Base-by-base conservation (phyloP, 164 flowering plant species). In the Houttuynia cordata region DNA sequence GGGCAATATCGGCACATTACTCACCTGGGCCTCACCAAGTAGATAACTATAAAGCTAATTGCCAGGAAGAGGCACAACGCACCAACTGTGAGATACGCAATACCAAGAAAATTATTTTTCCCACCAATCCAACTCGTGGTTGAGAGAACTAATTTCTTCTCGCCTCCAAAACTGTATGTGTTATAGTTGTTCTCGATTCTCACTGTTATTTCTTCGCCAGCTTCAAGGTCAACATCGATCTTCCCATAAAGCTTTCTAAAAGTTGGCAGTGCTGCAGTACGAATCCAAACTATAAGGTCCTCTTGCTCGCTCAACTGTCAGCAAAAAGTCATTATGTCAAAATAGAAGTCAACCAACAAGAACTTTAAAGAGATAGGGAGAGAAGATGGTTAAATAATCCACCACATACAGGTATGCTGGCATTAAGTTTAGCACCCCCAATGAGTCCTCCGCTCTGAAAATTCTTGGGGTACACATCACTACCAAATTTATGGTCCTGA, bases 251-350 rank as follows among this genome's bases (percentile, higher is more conserved):
- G 80, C 68, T 90, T 90, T 64, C 97, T 78, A 72, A 90, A 90
- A 51, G 74, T 85, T 39, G 97, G 95, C 63, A 87, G 67, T 39
- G 97, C 97, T 8, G 97, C 97, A n/a, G 97, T 81, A 37, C 97
- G 74, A 93, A 90, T 87, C 97, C 97, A 90, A 63, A 90, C 95
- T 47, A 87, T 84, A 60, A 90, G 88, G 68, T 84, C 88, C 57
- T 76, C 94, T 81, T 91, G 97, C 66, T 91, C 83, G 68, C 85
- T 88, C 76, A 91, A 60, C 97, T 91, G 76, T 72, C 47, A 45
- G 56, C 59, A 76, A 39, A 57, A 42, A 68, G 57, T 5, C 40
- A 54, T 12, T n/a, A n/a, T n/a, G n/a, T n/a, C n/a, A 19, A 12
- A 12, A 12, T 17, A 45, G 17, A 4, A 45, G 49, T 17, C 13